Evolutionary conservation across 805 yeast genomes (phyloP).

Genomic region (Yamadazyma nakazawae): DNA sequence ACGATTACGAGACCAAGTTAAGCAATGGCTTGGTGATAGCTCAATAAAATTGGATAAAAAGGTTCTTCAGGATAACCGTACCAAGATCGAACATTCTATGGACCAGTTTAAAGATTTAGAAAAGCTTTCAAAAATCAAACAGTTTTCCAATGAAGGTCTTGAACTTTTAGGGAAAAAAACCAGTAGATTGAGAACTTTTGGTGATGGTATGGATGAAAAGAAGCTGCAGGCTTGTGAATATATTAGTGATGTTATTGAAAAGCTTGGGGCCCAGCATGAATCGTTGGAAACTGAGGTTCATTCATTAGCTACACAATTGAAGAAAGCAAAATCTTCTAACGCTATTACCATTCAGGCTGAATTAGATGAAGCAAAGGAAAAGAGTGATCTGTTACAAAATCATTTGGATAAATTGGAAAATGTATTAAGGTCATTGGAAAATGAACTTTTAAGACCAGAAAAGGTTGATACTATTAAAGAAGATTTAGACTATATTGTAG

Average conservation of each 20-base stretch:
- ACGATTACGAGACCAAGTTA: conserved; percentile 90
- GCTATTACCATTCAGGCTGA: conserved; percentile 43
- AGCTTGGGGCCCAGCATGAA: conserved; percentile 78
- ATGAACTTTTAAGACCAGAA: conserved; percentile 76
- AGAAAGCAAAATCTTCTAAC: conserved; percentile 54
- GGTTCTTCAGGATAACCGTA: conserved; percentile 54
- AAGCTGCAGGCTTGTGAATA: conserved; percentile 71
- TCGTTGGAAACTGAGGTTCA: conserved; percentile 65
- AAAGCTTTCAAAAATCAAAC: conserved; percentile 88
- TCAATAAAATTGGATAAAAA: conserved; percentile 74
- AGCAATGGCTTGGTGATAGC: conserved; percentile 88
- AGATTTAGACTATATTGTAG: conserved; percentile 90
- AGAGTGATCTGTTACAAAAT: conserved; percentile 69
- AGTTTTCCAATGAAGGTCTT: conserved; percentile 89
- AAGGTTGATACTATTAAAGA: conserved; percentile 75
- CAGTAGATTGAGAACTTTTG: conserved; percentile 26
- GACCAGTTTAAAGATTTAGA: conserved; percentile 94
- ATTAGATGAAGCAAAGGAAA: conserved; percentile 59
- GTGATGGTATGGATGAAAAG: conserved; percentile 77
- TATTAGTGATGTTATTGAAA: conserved; percentile 69
- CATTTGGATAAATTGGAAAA: conserved; percentile 78
- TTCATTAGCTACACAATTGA: conserved; percentile 26
- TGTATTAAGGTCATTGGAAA: conserved; percentile 71
- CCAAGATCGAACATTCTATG: conserved; percentile 85
- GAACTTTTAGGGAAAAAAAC: conserved; percentile 50